Percentiles rank a stretch among this genome's conserved stretches.
phyloP scores from a whole-genome alignment of 176 grass and related monocot species.

The Triticum timopheevii region DNA sequence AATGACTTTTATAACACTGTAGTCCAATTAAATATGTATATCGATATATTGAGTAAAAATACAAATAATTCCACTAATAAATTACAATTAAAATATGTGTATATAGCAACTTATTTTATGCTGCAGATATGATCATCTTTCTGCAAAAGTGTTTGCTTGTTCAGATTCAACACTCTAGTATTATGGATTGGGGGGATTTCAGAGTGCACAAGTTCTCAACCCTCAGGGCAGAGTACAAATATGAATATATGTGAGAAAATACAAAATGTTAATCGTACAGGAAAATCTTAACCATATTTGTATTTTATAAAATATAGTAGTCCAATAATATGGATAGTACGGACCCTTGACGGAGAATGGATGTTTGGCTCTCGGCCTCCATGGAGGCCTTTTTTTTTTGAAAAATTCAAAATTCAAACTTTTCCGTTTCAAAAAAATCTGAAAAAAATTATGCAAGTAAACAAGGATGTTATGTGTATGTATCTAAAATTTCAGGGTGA shows the following conservation, averaged over 20 bases:
- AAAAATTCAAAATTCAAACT: too few relatives aligned
- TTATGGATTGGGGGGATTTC: background rate
- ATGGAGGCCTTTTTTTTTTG: too few relatives aligned
- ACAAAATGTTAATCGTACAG: too few relatives aligned
- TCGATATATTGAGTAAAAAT: background rate
- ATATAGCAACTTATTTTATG: background rate
- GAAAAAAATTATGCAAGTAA: too few relatives aligned
- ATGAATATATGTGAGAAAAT: too few relatives aligned
- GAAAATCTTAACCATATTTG: too few relatives aligned
- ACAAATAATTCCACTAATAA: background rate
- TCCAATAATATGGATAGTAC: background rate
- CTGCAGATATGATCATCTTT: background rate
- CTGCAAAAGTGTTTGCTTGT: background rate
- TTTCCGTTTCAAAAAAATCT: too few relatives aligned
- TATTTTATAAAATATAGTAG: background rate
- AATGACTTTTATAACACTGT: background rate
- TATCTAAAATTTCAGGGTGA: too few relatives aligned
- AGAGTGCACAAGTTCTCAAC: background rate
- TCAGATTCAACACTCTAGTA: background rate
- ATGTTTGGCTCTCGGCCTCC: too few relatives aligned
- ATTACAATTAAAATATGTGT: background rate
- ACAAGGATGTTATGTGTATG: too few relatives aligned
- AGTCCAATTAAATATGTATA: background rate
- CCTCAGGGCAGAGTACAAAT: background rate
- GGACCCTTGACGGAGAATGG: too few relatives aligned